Base-by-base conservation (phyloP, 2,329 filamentous ascomycete species). In the Epichloe elymi region DNA sequence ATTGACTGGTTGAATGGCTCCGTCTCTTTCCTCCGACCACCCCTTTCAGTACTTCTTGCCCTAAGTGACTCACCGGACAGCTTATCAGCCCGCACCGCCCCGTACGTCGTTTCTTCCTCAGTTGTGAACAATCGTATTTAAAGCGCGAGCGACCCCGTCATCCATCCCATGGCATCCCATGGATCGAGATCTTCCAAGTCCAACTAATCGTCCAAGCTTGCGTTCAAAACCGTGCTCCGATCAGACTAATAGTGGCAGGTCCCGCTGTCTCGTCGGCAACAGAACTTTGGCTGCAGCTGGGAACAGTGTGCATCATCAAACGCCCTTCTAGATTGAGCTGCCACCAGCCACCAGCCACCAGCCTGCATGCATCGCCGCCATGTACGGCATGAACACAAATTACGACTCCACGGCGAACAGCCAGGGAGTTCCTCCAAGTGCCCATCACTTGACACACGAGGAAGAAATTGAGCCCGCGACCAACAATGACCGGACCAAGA, bases 391-490 rank as follows among this genome's bases (percentile, higher is more conserved):
- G 17, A 65, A 63, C 56, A 68, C 66, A 58, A 75, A 71, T 59
- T 72, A 76, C 59, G 75, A 77, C 60, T 67, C 64, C 56, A 74
- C 74, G 26, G 69, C 71, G 11, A 70, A 72, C 55, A 63, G 58
- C 12, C 63, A 64, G 15, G 72, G 73, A 46, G 65, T 64, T 38
- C 69, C 73, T 4, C 54, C 59, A 10, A 55, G 61, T 19, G 51
- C 54, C 17, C 63, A 55, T 49, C 57, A 41, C 30, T 58, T 60
- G 39, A 54, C 56, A n/a, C 62, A 55, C 53, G 58, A 51, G 26
- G 58, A 63, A 39, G 58, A 60, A 44, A 53, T 56, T 19, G 60
- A 60, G 12, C 56, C 58, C 12, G 52, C 57, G 39, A 57, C 58
- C 10, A 56, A 54, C 36, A 59, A 60, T 49, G 60, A 63, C 46